Base-by-base conservation (phyloP, 345 rosid species). In the Turnera subulata region DNA sequence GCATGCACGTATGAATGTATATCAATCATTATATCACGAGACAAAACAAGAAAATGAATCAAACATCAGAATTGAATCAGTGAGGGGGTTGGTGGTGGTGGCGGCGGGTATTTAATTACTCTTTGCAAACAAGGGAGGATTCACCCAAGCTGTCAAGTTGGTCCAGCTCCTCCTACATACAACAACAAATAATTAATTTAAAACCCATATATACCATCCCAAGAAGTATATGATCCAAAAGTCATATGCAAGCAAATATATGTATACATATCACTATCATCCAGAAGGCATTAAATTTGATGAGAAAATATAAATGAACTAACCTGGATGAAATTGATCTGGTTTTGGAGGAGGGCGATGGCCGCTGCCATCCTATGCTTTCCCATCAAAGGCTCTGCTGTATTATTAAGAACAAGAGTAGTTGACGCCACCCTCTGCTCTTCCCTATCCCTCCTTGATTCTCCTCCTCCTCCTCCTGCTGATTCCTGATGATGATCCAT, bases 341-440 rank as follows among this genome's bases (percentile, higher is more conserved):
- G 71, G 61, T 52, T 65, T 3, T 76, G 68, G 33, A 76, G 77
- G 32, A 53, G 40, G 26, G 76, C 5, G 38, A 79, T 48, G 63
- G 77, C 64, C 6, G 80, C 84, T 2, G 71, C 66, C 49, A 76
- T 22, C 32, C 75, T 53, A 65, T 80, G 84, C 70, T 58, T 76
- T 5, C 79, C 75, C 2, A 70, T 17, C 54, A 61, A 75, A 29
- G 35, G 35, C 35, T 3, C 35, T 29, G 35, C 4, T 29, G n/a
- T n/a, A n/a, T n/a, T n/a, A 29, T 29, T 4, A 29, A 8, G 4
- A 29, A 29, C 35, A 29, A 29, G 35, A 29, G 35, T 29, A 3
- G 35, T 3, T 8, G 35, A 4, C 35, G 35, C 35, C 35, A 8
- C 35, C 8, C 5, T 8, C 4, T 4, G 35, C 35, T 29, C 35